Base-by-base conservation (phyloP, 768 basidiomycete genomes). In the Coprinellus micaceus region DNA sequence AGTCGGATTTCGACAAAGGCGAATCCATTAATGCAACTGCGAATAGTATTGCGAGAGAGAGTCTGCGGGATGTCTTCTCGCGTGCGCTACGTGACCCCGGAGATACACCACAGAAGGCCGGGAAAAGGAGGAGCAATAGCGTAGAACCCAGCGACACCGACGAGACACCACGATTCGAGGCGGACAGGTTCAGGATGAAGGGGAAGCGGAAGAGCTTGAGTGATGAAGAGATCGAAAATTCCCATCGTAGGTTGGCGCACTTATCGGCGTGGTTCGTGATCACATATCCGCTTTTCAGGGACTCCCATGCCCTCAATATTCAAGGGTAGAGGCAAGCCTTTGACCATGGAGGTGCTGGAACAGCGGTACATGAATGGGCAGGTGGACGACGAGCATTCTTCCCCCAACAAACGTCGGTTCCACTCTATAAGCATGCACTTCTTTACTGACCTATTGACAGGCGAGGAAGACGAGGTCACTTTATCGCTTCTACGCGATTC, bases 11-110 rank as follows among this genome's bases (percentile, higher is more conserved):
- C 58, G 83, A 86, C 51, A 71, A 74, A 17, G 78, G 76, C 11
- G 73, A 75, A 28, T 68, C 69, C 29, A 57, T 49, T 13, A 49
- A 45, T 33, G 71, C 64, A 2, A 62, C 69, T 49, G 67, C 66
- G 33, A 68, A 78, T 26, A 84, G 81, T 54, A 62, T 79, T 50
- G 79, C 81, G 17, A 80, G 79, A 46, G 80, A 82, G 60, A 85
- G 77, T 65, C 64, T 90, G 45, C 86, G 77, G 64, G 78, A 82
- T 56, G 74, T 91, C 28, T 88, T 91, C 64, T 81, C 81, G n/a
- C 78, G 77, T 54, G 86, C 84, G 2, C 71, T 83, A 46, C 81
- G 83, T 37, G 83, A 86, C 21, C 78, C 86, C 0, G 85, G 82
- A 2, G 78, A 81, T 60, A 87, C 85, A 4, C 85, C 88, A 2